Conservation (phyloP, 306 rosid species). For the Rosa chinensis region DNA sequence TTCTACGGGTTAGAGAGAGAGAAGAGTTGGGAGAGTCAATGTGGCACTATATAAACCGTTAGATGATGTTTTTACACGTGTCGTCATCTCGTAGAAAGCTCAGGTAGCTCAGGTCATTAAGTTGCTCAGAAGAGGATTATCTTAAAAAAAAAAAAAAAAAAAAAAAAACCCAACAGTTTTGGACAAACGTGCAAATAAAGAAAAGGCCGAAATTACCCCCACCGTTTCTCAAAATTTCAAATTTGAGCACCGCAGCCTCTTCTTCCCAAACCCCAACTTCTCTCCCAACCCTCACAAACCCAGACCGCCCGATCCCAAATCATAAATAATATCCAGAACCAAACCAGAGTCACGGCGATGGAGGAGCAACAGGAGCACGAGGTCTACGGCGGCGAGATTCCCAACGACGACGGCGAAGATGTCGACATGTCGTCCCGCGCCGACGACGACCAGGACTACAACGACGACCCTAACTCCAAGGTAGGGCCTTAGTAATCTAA, state of each 20-base stretch:
- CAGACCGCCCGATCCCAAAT: neutral
- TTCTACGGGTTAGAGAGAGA: too few relatives aligned
- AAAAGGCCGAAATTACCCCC: slow-evolving; percentile 25
- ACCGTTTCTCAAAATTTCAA: neutral
- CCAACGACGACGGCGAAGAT: slow-evolving; percentile 61
- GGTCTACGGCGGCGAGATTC: slow-evolving; percentile 72
- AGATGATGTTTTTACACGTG: too few relatives aligned
- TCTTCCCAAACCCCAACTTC: slow-evolving; percentile 8
- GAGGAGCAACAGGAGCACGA: slow-evolving; percentile 63
- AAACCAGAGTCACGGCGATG: slow-evolving; percentile 16
- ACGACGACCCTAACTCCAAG: slow-evolving; percentile 52
- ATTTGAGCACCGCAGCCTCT: neutral
- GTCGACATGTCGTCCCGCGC: slow-evolving; percentile 43
- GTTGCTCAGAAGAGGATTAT: too few relatives aligned
- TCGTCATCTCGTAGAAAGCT: too few relatives aligned
- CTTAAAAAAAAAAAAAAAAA: too few relatives aligned
- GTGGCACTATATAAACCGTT: too few relatives aligned
- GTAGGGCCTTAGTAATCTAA: slow-evolving; percentile 1
- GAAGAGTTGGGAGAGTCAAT: too few relatives aligned
- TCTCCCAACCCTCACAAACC: neutral
- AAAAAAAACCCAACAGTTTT: neutral
- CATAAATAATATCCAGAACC: neutral
- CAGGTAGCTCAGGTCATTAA: too few relatives aligned
- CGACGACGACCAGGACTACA: slow-evolving; percentile 47
- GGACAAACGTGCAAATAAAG: neutral